Evolutionary conservation across 202 grass and related monocot species (phyloP), one percentile per base, ranked within the genome.

Genomic region (Dendrocalamus latiflorus): DNA sequence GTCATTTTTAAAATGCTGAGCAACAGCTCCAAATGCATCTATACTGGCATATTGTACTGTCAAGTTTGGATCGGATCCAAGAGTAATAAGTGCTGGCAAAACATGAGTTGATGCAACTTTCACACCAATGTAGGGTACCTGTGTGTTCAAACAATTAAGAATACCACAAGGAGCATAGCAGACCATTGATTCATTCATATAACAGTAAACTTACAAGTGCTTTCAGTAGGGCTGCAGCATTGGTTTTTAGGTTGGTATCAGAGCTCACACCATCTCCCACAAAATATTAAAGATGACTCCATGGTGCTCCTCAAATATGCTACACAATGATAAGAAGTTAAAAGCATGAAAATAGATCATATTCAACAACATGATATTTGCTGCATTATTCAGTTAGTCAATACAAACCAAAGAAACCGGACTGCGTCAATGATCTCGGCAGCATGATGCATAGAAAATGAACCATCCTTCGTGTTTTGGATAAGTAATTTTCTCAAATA

Each of bases 1-100:
- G 78, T 95, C 92, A 90, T 87, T 90, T 84, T 98, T 98, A 66
- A 93, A 98, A 90, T 98, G 93, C 60, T 98, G 95, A 70, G 93
- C 95, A 82, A 98, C 95, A 83, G 81, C 80, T 89, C 95, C 95
- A 82, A 98, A 93, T 82, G 95, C 92, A 78, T 95, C 93, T 77
- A 98, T 93, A 82, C 88, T 95, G 62, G 95, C 91, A 93, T 93
- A 95, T 95, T 98, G 93, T 86, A 98, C 95, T 85, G 81, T 91
- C 75, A 88, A 83, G 78, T 90, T 94, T 84, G 93, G 90, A 87
- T 97, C 95, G 6, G 92, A 93, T 58, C 95, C 92, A 65, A 97
- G 88, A 57, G 95, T 97, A 71, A 98, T 78, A 83, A 97, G 88
- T 70, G 95, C 88, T 81, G 95, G 95, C 89, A 98, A 91, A 86